Evolutionary conservation across 306 rosid species (phyloP).

Genomic region (Abrus pulchellus): DNA sequence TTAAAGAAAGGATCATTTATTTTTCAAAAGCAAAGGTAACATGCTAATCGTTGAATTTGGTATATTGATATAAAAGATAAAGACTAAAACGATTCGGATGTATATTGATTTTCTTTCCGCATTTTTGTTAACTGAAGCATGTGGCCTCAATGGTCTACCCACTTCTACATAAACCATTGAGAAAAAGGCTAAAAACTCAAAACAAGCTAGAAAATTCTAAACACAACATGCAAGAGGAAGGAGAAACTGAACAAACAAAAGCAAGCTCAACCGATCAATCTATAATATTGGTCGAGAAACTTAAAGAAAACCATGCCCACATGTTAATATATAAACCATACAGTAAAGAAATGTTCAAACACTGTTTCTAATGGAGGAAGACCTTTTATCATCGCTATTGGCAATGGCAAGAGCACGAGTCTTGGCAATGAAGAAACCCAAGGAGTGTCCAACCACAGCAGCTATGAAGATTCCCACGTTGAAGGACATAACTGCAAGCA

Average conservation of each 20-base stretch:
- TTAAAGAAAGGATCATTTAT: too few relatives aligned
- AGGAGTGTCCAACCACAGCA: slow-evolving; percentile 71
- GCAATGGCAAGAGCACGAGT: slow-evolving; percentile 47
- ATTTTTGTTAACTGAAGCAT: background rate
- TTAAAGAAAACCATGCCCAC: background rate
- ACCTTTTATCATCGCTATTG: slow-evolving; percentile 16
- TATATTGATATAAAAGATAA: too few relatives aligned
- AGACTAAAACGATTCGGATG: too few relatives aligned
- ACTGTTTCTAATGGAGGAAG: background rate
- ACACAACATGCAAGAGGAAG: background rate
- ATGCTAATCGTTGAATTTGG: too few relatives aligned
- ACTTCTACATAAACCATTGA: background rate
- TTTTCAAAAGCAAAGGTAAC: too few relatives aligned
- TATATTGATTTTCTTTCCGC: too few relatives aligned
- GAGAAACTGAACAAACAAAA: too few relatives aligned
- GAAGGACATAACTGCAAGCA: slow-evolving; percentile 86
- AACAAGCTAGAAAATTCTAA: background rate
- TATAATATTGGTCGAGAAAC: background rate
- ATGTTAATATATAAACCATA: background rate
- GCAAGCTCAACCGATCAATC: background rate
- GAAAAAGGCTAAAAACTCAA: background rate
- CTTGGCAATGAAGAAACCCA: slow-evolving; percentile 66
- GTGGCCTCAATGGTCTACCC: background rate
- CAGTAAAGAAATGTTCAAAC: slow-evolving; percentile 43
- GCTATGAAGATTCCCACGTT: slow-evolving; percentile 73